These are phyloP conservation scores for Penicillium paradoxum DNA, from an alignment of 495 filamentous ascomycete species.

Conservation along the genomic window DNA sequence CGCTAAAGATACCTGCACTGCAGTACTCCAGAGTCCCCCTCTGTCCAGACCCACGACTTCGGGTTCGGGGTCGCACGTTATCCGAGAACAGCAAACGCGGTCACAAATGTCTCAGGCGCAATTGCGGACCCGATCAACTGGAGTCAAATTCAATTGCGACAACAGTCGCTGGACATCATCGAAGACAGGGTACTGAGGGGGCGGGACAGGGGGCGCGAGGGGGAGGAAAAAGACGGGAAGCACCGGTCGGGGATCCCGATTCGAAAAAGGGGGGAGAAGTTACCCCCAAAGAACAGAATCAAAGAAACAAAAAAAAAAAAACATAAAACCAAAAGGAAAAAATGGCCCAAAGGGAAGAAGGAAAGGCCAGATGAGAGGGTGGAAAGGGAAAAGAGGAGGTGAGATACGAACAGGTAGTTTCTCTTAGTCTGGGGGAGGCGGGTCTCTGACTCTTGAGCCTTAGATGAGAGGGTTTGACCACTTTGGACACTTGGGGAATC, in stretches of 20 bases:
- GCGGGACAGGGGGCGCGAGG: slow-evolving; percentile 53
- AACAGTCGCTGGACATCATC: slow-evolving; percentile 53
- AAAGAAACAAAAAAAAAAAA: slow-evolving; percentile 13
- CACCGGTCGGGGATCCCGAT: slow-evolving; percentile 22
- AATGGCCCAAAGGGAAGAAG: slow-evolving; percentile 4
- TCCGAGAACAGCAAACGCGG: slow-evolving; percentile 44
- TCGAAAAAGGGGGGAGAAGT: slow-evolving; percentile 15
- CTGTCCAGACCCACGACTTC: slow-evolving; percentile 12
- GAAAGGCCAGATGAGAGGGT: slow-evolving; percentile 4
- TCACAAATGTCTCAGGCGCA: slow-evolving; percentile 56
- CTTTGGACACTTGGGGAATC: background rate
- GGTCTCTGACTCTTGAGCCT: slow-evolving; percentile 7
- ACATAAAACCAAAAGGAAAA: slow-evolving; percentile 8
- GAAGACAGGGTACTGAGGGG: slow-evolving; percentile 54
- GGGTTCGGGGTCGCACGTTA: slow-evolving; percentile 18
- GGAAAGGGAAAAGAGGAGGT: slow-evolving; percentile 12
- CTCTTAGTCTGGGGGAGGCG: slow-evolving; percentile 25
- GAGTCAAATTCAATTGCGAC: slow-evolving; percentile 51
- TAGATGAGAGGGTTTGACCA: slow-evolving; percentile 5
- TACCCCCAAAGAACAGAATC: slow-evolving; percentile 10
- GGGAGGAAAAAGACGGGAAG: slow-evolving; percentile 51
- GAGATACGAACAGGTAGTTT: slow-evolving; percentile 15
- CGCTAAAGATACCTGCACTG: slow-evolving; percentile 37
- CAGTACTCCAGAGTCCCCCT: slow-evolving; percentile 21
- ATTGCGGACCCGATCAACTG: slow-evolving; percentile 58